Evolutionary conservation across 148 eudicot species (phyloP).

Genomic region (Amaranthus cruentus): DNA sequence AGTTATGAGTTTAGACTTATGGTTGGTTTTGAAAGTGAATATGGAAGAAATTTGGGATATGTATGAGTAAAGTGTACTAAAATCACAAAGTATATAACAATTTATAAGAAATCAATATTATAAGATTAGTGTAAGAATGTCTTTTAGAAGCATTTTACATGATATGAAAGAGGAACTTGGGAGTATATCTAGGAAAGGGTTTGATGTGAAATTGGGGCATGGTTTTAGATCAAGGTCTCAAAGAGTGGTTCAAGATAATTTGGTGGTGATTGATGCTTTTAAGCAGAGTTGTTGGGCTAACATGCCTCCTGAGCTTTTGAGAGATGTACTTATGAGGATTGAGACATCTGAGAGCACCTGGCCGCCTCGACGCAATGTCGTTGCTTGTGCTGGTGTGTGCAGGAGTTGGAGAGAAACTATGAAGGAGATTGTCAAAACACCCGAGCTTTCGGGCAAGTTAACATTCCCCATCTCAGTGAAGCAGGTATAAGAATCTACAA

Average conservation of each 20-base stretch:
- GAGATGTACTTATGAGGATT: conserved; percentile 78
- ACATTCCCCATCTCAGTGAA: conserved; percentile 91
- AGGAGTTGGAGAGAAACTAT: conserved; percentile 78
- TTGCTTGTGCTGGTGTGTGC: conserved; percentile 88
- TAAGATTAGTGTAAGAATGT: conserved; percentile 30
- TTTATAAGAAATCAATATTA: not conserved
- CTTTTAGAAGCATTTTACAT: conserved; percentile 62
- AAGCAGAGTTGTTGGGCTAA: conserved; percentile 91
- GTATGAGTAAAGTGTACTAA: conserved; percentile 4
- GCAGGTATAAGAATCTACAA: conserved; percentile 48
- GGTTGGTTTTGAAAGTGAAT: not conserved
- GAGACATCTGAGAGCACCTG: conserved; percentile 69
- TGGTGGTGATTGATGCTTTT: conserved; percentile 53
- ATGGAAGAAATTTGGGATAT: not conserved
- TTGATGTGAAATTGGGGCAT: conserved; percentile 50
- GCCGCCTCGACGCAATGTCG: conserved; percentile 70
- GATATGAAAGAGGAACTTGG: conserved; percentile 81
- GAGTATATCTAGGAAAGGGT: conserved; percentile 74
- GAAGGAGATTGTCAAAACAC: conserved; percentile 73
- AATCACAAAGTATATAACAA: conserved; percentile 4
- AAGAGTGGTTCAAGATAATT: conserved; percentile 61
- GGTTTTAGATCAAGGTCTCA: conserved; percentile 76
- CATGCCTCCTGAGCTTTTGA: conserved; percentile 84
- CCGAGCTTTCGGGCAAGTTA: conserved; percentile 56
- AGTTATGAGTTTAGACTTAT: not conserved